Evolutionary conservation across 2,329 filamentous ascomycete species (phyloP).

Genomic region (Fusarium euwallaceae): DNA sequence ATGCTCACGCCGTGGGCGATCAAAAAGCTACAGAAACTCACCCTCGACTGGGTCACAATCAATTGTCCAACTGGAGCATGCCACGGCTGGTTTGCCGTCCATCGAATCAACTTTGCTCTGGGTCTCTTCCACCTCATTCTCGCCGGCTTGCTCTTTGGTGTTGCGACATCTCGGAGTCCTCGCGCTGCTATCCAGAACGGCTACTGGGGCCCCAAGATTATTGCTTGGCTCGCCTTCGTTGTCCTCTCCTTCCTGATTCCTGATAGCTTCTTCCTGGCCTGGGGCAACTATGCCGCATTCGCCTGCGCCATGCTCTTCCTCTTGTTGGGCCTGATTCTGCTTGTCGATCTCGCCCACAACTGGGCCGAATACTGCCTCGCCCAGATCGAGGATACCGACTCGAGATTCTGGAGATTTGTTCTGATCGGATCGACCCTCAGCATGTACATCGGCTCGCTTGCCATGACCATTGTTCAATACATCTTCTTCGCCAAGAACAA

Average conservation of each 20-base stretch:
- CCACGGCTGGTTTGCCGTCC: conserved; percentile 95
- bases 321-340: conserved; percentile 88
- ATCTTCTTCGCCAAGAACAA: conserved; percentile 87
- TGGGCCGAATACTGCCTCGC: conserved; percentile 97
- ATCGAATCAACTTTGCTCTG: conserved; percentile 97
- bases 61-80: conserved; percentile 91
- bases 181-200: conserved; percentile 94
- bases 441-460: conserved; percentile 93
- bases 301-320: conserved; percentile 93
- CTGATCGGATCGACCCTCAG: conserved; percentile 91
- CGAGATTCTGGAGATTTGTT: conserved; percentile 83
- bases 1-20: conserved; percentile 99
- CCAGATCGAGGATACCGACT: conserved; percentile 92
- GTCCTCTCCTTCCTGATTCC: conserved; percentile 96
- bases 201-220: conserved; percentile 98
- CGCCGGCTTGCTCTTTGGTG: conserved; percentile 86
- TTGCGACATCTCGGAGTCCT: conserved; percentile 87
- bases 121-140: conserved; percentile 93
- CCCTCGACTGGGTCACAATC: conserved; percentile 96
- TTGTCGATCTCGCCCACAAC: conserved; percentile 94
- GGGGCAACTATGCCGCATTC: conserved; percentile 94
- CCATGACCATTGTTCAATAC: conserved; percentile 97
- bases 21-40: conserved; percentile 92
- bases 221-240: conserved; percentile 88
- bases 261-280: conserved; percentile 93